Percentiles rank a stretch among this genome's conserved stretches.
These are phyloP conservation scores for Fusarium tanahbumbuense DNA, from an alignment of 2,329 filamentous ascomycete genomes.

Conservation along the genomic window DNA sequence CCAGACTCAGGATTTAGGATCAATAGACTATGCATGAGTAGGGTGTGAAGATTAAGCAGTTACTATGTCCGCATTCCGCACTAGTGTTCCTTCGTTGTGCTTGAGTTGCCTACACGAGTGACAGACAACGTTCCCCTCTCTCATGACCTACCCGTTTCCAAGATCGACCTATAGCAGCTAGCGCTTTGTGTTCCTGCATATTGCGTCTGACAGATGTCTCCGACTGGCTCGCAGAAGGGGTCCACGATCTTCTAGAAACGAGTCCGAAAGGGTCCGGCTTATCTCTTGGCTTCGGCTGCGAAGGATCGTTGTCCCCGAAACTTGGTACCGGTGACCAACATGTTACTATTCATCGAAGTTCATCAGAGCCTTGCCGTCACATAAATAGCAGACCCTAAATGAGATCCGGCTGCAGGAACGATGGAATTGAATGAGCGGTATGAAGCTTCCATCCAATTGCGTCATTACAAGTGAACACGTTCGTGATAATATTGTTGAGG, in stretches of 20 bases:
- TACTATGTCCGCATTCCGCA: rapidly evolving
- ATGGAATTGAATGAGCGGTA: rapidly evolving
- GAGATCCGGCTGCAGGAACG: neutral
- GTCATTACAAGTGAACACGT: neutral
- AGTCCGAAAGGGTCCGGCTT: neutral
- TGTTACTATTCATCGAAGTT: too few relatives aligned
- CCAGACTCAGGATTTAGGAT: neutral
- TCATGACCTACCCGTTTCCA: rapidly evolving
- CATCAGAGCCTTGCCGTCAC: too few relatives aligned
- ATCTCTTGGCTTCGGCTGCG: too few relatives aligned
- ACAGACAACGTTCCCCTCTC: neutral
- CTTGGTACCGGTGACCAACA: too few relatives aligned
- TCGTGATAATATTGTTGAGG: neutral
- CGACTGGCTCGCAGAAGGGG: neutral
- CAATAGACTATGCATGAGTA: too few relatives aligned
- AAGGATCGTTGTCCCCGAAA: too few relatives aligned
- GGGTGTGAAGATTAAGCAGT: too few relatives aligned
- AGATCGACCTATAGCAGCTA: neutral
- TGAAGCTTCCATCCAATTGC: neutral
- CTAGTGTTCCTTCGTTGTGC: too few relatives aligned
- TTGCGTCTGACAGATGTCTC: neutral
- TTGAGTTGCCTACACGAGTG: too few relatives aligned
- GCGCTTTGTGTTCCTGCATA: neutral
- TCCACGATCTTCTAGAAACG: neutral
- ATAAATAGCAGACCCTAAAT: too few relatives aligned